Evolutionary conservation across 2,329 filamentous ascomycete species (phyloP), one percentile per base, ranked within the genome.

Genomic region (Aspergillus brasiliensis): DNA sequence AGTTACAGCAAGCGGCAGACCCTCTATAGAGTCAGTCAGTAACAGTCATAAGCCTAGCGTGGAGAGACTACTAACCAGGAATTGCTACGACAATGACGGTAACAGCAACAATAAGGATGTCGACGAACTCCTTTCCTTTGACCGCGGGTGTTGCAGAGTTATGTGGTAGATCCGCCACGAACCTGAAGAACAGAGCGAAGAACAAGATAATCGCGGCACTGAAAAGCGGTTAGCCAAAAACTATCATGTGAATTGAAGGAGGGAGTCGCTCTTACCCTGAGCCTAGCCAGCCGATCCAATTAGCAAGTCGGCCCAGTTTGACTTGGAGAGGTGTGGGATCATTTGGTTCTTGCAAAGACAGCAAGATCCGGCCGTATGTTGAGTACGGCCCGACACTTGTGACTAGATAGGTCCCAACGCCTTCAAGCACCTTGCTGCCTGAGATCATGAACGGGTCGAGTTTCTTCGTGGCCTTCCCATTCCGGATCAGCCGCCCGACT

Each of bases 101-200:
- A 38, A 92, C 87, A 21, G 91, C 88, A 47, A 91, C 87, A 64
- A 92, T 92, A 68, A 92, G 86, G 61, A 92, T 91, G 61, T 89
- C 84, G 66, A 92, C 82, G 68, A 92, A 92, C 55, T 85, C 82
- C 69, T 94, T 91, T 8, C 90, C 92, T 78, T 96, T 97, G 56
- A 87, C 75, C 2, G 91, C 87, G 3, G 91, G 82, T 0, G 83
- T 83, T 1, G 78, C 78, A 3, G 71, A 64, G 59, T 85, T 81
- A 17, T 75, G 78, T 57, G 76, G 83, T 3, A 97, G 83, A 11
- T 86, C 79, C 51, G 88, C 91, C 8, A 95, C 81, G 72, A 96
- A 97, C 69, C 92, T 86, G 78, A 97, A 93, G 70, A 97, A 86
- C 13, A 97, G 82, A 48, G 96, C 89, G 49, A 94, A 82, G 77